A percentile compares a stretch with the other conserved stretches of the same genome.
Conservation (phyloP, 192 early-diverging fungal species). For the Pilobolus umbonatus region DNA sequence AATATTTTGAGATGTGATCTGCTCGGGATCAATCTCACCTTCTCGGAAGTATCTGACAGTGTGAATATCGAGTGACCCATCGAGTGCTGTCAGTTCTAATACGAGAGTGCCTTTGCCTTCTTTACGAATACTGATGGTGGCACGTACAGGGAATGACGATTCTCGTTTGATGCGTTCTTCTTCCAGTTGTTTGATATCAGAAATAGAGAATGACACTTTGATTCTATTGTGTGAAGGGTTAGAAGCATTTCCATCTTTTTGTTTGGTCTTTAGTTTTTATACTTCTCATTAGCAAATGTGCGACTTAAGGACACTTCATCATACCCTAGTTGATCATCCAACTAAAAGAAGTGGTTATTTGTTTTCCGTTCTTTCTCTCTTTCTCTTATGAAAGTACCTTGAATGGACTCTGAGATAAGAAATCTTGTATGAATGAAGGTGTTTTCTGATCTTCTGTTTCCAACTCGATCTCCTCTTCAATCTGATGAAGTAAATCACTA, state of each 20-base stretch:
- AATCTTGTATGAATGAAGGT: slow-evolving; percentile 68
- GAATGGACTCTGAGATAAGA: slow-evolving; percentile 54
- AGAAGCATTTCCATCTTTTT: not conserved
- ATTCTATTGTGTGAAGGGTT: slow-evolving; percentile 48
- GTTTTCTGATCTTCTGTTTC: slow-evolving; percentile 57
- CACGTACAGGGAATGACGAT: slow-evolving; percentile 61
- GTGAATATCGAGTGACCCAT: slow-evolving; percentile 79
- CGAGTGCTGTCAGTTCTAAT: slow-evolving; percentile 71
- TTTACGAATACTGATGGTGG: slow-evolving; percentile 76
- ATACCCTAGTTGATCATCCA: slow-evolving; percentile 68
- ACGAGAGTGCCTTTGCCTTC: slow-evolving; percentile 67
- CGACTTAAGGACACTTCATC: slow-evolving; percentile 77
- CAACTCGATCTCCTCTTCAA: slow-evolving; percentile 67
- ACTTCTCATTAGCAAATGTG: slow-evolving; percentile 85
- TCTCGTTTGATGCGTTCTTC: slow-evolving; percentile 57
- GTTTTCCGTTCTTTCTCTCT: not conserved
- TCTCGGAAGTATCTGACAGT: slow-evolving; percentile 63
- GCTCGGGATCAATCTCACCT: slow-evolving; percentile 21
- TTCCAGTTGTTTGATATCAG: slow-evolving; percentile 60
- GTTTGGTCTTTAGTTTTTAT: slow-evolving; percentile 15
- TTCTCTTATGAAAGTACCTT: slow-evolving; percentile 23
- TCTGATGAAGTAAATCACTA: slow-evolving; percentile 59
- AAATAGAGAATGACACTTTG: slow-evolving; percentile 77
- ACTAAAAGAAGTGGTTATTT: slow-evolving; percentile 30
- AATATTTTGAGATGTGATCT: slow-evolving; percentile 52